phyloP scores from a whole-genome alignment of 176 grass and related monocot species.

The Alopecurus myosuroides region DNA sequence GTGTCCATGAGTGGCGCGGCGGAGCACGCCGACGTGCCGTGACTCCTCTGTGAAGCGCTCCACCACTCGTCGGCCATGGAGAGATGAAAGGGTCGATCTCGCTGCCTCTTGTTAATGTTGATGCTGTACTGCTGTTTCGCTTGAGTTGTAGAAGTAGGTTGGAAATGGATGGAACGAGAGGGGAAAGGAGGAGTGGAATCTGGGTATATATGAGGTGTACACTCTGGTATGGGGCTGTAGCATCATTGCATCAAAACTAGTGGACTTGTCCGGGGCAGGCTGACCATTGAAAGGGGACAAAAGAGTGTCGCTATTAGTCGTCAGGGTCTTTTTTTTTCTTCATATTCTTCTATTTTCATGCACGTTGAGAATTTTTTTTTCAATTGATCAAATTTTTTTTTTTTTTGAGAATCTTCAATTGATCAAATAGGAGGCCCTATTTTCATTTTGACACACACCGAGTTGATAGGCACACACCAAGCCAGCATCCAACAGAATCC shows the following conservation, averaged over 20 bases:
- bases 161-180: constrained; percentile 21
- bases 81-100: not conserved
- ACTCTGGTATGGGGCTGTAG: constrained; percentile 17
- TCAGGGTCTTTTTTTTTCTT: constrained; percentile 19
- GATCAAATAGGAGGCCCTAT: not conserved
- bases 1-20: constrained; percentile 15
- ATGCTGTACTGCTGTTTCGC: not conserved
- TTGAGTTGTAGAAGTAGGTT: constrained; percentile 27
- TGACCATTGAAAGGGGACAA: constrained; percentile 34
- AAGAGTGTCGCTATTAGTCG: constrained; percentile 13
- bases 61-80: constrained; percentile 61
- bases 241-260: constrained; percentile 22
- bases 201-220: constrained; percentile 43
- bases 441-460: not conserved
- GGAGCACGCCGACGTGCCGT: constrained; percentile 42
- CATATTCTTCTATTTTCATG: not conserved
- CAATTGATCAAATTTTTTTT: not conserved
- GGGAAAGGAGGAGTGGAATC: constrained; percentile 33
- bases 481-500: no score
- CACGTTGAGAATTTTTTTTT: not conserved
- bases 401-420: not conserved
- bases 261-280: constrained; percentile 29
- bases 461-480: not conserved
- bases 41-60: constrained; percentile 28
- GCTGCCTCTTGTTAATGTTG: not conserved